These are phyloP conservation scores for Schizothecium vesticola DNA, from an alignment of 495 filamentous ascomycete genomes.

Conservation along the genomic window DNA sequence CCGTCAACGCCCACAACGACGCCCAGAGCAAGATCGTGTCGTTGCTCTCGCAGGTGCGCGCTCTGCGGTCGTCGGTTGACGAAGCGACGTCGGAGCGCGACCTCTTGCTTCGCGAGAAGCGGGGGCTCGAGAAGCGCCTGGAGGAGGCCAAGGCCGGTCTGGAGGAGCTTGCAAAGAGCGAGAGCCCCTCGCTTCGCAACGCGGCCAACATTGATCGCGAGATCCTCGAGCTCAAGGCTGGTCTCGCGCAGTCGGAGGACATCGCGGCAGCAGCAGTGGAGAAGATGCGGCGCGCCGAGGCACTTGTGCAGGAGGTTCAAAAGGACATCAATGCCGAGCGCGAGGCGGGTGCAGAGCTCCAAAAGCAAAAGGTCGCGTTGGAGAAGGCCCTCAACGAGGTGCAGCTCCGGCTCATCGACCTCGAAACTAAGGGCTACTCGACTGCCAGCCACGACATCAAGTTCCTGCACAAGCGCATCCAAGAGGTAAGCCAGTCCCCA, in stretches of 20 bases:
- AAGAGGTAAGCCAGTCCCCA: conserved; percentile 64
- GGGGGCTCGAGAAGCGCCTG: conserved; percentile 78
- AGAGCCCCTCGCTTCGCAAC: conserved; percentile 85
- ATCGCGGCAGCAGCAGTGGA: conserved; percentile 87
- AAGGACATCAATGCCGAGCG: conserved; percentile 91
- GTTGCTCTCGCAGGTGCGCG: conserved; percentile 85
- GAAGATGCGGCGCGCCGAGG: conserved; percentile 97
- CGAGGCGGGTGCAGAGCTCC: conserved; percentile 73
- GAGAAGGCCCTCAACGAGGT: conserved; percentile 91
- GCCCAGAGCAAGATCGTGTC: conserved; percentile 87
- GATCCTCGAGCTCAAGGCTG: conserved; percentile 82
- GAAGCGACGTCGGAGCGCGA: conserved; percentile 85
- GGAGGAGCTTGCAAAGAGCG: conserved; percentile 83
- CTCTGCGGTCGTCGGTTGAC: conserved; percentile 75
- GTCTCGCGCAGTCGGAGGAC: conserved; percentile 88
- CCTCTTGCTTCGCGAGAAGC: conserved; percentile 80
- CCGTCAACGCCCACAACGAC: conserved; percentile 87
- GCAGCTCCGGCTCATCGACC: conserved; percentile 81
- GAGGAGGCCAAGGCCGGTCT: conserved; percentile 82
- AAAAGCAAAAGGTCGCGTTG: conserved; percentile 85
- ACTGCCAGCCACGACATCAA: conserved; percentile 90
- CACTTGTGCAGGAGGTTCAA: conserved; percentile 80
- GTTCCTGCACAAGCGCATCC: conserved; percentile 89
- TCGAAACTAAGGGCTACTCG: conserved; percentile 96
- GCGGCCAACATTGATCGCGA: conserved; percentile 87